These are phyloP conservation scores for Penicillium atrosanguineum DNA, from an alignment of 495 filamentous ascomycete genomes.

Conservation along the genomic window DNA sequence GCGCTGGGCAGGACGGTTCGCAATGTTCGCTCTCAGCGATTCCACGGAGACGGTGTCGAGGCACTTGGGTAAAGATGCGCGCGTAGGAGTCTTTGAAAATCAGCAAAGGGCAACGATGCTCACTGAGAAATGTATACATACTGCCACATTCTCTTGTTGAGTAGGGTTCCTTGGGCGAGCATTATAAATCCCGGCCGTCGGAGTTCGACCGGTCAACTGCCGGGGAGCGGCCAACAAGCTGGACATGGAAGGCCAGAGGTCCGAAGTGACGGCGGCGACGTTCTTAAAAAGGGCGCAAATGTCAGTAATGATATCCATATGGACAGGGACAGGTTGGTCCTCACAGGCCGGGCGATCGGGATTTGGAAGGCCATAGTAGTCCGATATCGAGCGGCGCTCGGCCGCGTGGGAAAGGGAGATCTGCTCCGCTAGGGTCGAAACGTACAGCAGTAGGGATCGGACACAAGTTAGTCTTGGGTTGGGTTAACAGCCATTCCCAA, in stretches of 20 bases:
- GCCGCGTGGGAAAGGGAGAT: conserved; percentile 32
- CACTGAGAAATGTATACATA: conserved; percentile 10
- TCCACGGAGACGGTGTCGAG: conserved; percentile 28
- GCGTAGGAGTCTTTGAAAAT: conserved; percentile 7
- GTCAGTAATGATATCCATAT: conserved; percentile 13
- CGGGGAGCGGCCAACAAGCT: conserved; percentile 37
- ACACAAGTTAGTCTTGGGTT: conserved; percentile 14
- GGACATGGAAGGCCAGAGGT: conserved; percentile 46
- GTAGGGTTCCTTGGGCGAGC: conserved; percentile 13
- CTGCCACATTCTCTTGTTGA: conserved; percentile 15
- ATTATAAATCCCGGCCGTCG: conserved; percentile 19
- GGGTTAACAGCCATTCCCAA: conserved; percentile 30
- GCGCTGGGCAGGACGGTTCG: conserved; percentile 17
- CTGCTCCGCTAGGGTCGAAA: conserved; percentile 15
- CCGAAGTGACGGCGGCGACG: conserved; percentile 36
- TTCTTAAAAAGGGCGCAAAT: conserved; percentile 23
- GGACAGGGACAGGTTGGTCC: conserved; percentile 7
- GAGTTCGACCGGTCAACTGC: conserved; percentile 25
- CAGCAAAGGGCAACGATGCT: neutral
- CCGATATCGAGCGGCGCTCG: conserved; percentile 38
- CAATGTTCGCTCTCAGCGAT: conserved; percentile 20
- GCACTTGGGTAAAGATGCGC: conserved; percentile 27
- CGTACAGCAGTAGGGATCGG: conserved; percentile 4
- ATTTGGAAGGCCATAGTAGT: conserved; percentile 52
- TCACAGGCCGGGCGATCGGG: conserved; percentile 40